Percentiles rank a stretch among this genome's conserved stretches.
phyloP scores from a whole-genome alignment of 768 basidiomycete species.

The Xerocomellus intermedius region DNA sequence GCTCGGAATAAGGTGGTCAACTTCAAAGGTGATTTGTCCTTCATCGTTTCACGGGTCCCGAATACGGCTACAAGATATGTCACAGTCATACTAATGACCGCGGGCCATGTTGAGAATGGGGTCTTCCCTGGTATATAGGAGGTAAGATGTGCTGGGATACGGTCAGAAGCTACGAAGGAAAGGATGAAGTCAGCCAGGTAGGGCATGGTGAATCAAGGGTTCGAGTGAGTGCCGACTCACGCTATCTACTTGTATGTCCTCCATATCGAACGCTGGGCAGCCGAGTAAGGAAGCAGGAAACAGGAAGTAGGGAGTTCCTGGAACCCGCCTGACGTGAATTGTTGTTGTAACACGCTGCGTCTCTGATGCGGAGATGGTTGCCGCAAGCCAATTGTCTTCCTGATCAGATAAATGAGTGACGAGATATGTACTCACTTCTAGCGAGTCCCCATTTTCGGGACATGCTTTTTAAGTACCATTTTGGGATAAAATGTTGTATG shows the following conservation, averaged over 20 bases:
- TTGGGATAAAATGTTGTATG: background rate
- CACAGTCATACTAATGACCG: slow-evolving; percentile 63
- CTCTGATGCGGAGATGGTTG: no score
- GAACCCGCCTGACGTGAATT: slow-evolving; percentile 1
- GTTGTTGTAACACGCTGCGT: no score
- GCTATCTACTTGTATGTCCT: slow-evolving; percentile 11
- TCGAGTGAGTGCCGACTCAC: background rate
- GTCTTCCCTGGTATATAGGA: slow-evolving; percentile 73
- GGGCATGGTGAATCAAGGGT: slow-evolving; percentile 46
- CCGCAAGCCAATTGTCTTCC: no score
- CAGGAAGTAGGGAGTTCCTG: background rate
- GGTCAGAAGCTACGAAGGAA: slow-evolving; percentile 46
- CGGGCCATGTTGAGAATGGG: slow-evolving; percentile 73
- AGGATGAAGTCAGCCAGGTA: slow-evolving; percentile 69
- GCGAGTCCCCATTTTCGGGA: background rate
- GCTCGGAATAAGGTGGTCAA: slow-evolving; percentile 77
- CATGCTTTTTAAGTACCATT: background rate
- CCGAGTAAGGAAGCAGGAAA: no score
- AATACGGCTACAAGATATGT: slow-evolving; percentile 87
- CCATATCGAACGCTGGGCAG: background rate
- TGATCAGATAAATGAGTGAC: background rate
- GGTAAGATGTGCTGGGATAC: slow-evolving; percentile 54
- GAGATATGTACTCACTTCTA: background rate
- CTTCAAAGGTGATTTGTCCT: slow-evolving; percentile 63
- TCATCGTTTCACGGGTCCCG: slow-evolving; percentile 79